A percentile compares a stretch with the other conserved stretches of the same genome.
These are phyloP conservation scores for Fusarium succisae DNA, from an alignment of 2,329 filamentous ascomycete genomes.

Conservation along the genomic window DNA sequence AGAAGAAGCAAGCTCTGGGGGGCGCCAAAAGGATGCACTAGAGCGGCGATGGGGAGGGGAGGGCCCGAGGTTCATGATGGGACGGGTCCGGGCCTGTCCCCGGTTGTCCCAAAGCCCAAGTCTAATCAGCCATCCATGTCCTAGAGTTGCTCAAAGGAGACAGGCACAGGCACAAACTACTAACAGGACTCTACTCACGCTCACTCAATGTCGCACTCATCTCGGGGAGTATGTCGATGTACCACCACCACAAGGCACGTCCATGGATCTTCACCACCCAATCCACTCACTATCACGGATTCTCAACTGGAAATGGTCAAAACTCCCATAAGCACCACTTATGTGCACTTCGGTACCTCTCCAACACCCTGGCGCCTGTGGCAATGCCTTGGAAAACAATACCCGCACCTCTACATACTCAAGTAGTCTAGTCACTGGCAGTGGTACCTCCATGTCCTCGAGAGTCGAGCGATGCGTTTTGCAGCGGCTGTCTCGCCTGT, in stretches of 20 bases:
- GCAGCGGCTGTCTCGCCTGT: conserved; percentile 30
- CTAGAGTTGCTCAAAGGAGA: neutral
- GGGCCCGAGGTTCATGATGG: conserved; percentile 19
- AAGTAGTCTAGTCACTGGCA: neutral
- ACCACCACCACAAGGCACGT: conserved; percentile 4
- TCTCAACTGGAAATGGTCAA: conserved; percentile 17
- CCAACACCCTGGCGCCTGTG: neutral
- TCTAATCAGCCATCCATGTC: conserved; percentile 16
- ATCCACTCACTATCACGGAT: conserved; percentile 9
- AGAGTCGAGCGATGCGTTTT: neutral
- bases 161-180: neutral
- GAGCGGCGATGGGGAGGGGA: conserved; percentile 21
- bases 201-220: neutral
- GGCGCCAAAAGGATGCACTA: conserved; percentile 20
- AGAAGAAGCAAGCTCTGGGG: conserved; percentile 2
- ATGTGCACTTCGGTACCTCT: neutral
- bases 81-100: neutral
- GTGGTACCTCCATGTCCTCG: neutral
- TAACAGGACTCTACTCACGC: neutral
- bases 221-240: conserved; percentile 1
- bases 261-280: conserved; percentile 19
- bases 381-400: conserved; percentile 22
- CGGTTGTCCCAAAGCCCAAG: neutral
- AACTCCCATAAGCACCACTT: conserved; percentile 13
- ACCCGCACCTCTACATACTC: neutral